A percentile compares a stretch with the other conserved stretches of the same genome.
These are phyloP conservation scores for Tephrocybe rancida DNA, from an alignment of 768 basidiomycete species.

Conservation along the genomic window DNA sequence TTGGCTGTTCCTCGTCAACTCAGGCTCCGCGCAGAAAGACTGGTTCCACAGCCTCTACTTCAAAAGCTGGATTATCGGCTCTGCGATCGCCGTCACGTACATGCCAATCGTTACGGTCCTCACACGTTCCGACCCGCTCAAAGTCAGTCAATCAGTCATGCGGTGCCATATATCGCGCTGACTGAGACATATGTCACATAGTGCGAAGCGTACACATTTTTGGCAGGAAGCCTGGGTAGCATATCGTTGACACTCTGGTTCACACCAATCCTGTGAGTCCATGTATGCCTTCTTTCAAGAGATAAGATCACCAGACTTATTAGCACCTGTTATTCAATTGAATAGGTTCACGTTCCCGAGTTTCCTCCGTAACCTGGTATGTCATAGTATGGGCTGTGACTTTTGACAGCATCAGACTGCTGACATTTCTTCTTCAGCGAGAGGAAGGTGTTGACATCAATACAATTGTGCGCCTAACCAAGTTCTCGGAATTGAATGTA, in stretches of 20 bases:
- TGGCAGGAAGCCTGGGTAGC: constrained; percentile 71
- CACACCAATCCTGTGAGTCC: constrained; percentile 62
- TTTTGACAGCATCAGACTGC: neutral
- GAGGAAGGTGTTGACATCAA: constrained; percentile 61
- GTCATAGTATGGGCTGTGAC: constrained; percentile 18
- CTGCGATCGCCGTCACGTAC: constrained; percentile 56
- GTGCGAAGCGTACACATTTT: constrained; percentile 71
- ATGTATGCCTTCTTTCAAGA: constrained; percentile 4
- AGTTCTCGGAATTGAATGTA: constrained; percentile 84
- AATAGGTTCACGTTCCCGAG: constrained; percentile 65
- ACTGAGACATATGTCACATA: constrained; percentile 28
- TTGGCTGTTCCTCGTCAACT: constrained; percentile 82
- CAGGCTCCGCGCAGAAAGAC: constrained; percentile 60
- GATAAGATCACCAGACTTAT: constrained; percentile 11
- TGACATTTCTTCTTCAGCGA: constrained; percentile 39
- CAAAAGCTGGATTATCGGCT: constrained; percentile 72
- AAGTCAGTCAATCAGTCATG: constrained; percentile 41
- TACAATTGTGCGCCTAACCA: constrained; percentile 73
- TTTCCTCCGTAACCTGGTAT: constrained; percentile 63
- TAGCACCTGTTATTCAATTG: constrained; percentile 41
- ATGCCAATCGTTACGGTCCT: constrained; percentile 74
- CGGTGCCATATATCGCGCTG: neutral
- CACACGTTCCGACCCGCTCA: constrained; percentile 58
- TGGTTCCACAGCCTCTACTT: constrained; percentile 83
- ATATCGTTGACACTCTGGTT: constrained; percentile 76